These are phyloP conservation scores for Botrytis fabae DNA, from an alignment of 2,329 filamentous ascomycete species.

Conservation along the genomic window DNA sequence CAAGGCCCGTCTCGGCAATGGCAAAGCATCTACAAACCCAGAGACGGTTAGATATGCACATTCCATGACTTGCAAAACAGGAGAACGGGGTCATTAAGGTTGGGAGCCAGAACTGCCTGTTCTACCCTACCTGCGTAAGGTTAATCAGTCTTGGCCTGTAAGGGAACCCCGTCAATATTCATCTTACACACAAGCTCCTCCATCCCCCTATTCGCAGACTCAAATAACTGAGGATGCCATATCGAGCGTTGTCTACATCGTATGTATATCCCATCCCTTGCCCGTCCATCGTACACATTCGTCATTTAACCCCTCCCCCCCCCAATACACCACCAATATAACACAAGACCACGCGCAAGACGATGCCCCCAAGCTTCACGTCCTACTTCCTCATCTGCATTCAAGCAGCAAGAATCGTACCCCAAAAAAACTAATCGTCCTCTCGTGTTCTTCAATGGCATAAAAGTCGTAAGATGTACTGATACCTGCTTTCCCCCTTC, in stretches of 20 bases:
- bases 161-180: neutral
- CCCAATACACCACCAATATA: neutral
- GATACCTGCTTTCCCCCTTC: neutral
- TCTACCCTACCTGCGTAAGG: too few species aligned
- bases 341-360: neutral
- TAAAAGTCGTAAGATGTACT: slow-evolving; percentile 18
- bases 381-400: neutral
- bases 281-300: neutral
- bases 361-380: neutral
- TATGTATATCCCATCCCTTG: neutral
- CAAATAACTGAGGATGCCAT: neutral
- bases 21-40: too few species aligned
- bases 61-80: too few species aligned
- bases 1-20: too few species aligned
- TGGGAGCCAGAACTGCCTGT: too few species aligned
- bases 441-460: slow-evolving; percentile 15
- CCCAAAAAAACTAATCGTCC: neutral
- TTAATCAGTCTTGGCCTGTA: neutral
- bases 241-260: neutral
- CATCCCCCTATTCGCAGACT: slow-evolving; percentile 15
- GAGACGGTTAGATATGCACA: too few species aligned
- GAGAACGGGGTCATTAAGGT: too few species aligned
- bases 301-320: neutral
- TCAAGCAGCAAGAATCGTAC: slow-evolving; percentile 2
- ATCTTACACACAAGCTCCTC: neutral